phyloP scores from a whole-genome alignment of 2,329 filamentous ascomycete genomes.

The Botryosphaeria dothidea region DNA sequence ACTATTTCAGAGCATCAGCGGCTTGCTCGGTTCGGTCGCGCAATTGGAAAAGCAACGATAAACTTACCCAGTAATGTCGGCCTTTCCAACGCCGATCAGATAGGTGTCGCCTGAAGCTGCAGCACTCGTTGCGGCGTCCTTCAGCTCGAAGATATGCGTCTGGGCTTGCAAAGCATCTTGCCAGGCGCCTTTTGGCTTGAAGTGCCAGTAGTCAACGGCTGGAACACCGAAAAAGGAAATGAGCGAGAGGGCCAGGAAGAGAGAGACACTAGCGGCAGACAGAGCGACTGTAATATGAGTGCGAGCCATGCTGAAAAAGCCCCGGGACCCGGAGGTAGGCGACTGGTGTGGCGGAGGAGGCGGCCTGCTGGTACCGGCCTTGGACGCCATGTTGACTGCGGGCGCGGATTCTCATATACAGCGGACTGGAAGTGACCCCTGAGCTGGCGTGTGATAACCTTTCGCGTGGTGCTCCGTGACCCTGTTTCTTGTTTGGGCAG shows the following conservation, averaged over 20 bases:
- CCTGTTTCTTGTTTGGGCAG: slow-evolving; percentile 1
- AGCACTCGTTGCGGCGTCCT: slow-evolving; percentile 21
- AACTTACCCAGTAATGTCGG: slow-evolving; percentile 67
- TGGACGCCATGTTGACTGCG: slow-evolving; percentile 4
- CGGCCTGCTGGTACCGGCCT: not conserved
- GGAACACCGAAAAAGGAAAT: slow-evolving; percentile 36
- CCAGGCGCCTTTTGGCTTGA: slow-evolving; percentile 20
- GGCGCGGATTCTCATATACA: not conserved
- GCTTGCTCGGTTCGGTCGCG: not conserved
- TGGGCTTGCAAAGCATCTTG: not conserved
- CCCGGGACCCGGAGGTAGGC: not conserved
- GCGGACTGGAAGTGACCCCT: not conserved
- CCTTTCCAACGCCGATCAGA: slow-evolving; percentile 68
- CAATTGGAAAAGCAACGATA: not conserved
- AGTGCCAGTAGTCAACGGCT: slow-evolving; percentile 38
- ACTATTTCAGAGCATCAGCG: slow-evolving; percentile 38
- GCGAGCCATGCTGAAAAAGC: slow-evolving; percentile 36
- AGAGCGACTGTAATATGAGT: slow-evolving; percentile 40
- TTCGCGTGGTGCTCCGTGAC: not conserved
- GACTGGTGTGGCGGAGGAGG: not conserved
- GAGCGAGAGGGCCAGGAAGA: slow-evolving; percentile 37
- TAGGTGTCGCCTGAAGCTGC: slow-evolving; percentile 51
- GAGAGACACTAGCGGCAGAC: slow-evolving; percentile 34
- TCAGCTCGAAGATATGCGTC: slow-evolving; percentile 7
- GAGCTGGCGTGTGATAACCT: not conserved